Base-by-base conservation (phyloP, 768 basidiomycete species). In the Exsudoporus frostii region DNA sequence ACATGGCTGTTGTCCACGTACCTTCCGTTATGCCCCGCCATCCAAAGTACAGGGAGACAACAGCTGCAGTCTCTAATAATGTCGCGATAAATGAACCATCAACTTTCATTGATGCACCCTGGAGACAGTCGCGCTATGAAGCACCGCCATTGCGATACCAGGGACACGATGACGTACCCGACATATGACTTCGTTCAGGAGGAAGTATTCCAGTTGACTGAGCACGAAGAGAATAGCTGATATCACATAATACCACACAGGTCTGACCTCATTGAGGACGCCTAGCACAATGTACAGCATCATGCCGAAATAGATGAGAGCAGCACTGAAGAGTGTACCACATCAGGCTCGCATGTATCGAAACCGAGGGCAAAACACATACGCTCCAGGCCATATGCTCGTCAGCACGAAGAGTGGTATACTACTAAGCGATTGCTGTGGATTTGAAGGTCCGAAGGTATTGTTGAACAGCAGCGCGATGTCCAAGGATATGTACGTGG, bases 21-120 rank as follows among this genome's bases (percentile, higher is more conserved):
- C 90, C 90, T 83, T 95, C 92, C 17, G 92, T 94, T 52, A 94
- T 91, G 66, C 85, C 85, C 69, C 77, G 76, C 94, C 94, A 96
- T n/a, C 82, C 92, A 15, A 85, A 65, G 67, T 82, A 93, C 19
- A 96, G 56, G 4, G 81, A 71, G 11, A 74, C 79, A 1, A 96
- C 82, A 0, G 88, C 72, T 1, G 80, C 84, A 0, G 90, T 90
- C 65, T 96, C 91, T 42, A 96, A 74, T 5, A 94, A 48, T 0
- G 95, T 95, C 1, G 90, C 87, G 24, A 97, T 67, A 68, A 97
- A 96, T 3, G 87, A 84, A 5, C 90, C 91, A 70, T 98, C 96
- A 19, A 97, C 73, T 67, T 84, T 88, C 29, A 71, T 68, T 51
- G 79, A 75, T 17, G 91, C 76, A 22, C 81, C 83, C 82, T 87